Evolutionary conservation across 139 green algal species (phyloP).

Genomic region (Dunaliella primolecta): DNA sequence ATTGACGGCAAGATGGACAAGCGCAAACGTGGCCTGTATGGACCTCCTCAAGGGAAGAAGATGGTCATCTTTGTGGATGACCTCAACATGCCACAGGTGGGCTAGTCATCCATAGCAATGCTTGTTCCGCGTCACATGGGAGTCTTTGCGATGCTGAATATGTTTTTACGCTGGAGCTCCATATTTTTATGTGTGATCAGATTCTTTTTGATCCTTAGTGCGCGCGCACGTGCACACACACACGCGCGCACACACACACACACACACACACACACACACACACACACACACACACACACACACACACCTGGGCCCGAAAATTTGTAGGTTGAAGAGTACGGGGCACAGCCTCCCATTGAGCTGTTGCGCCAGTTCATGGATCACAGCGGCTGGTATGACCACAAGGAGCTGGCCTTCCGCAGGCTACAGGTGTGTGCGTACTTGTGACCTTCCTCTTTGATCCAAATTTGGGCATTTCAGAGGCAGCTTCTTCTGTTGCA

Average conservation of each 20-base stretch:
- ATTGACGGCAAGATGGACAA: slow-evolving; percentile 65
- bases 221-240: no score
- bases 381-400: slow-evolving; percentile 62
- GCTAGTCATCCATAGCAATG: background rate
- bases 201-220: no score
- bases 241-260: no score
- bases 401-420: slow-evolving; percentile 58
- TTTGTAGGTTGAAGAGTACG: slow-evolving; percentile 62
- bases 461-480: no score
- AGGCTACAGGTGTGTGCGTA: slow-evolving; percentile 28
- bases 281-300: no score
- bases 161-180: no score
- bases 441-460: no score
- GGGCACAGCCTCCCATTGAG: slow-evolving; percentile 74
- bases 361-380: slow-evolving; percentile 76
- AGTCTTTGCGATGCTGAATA: no score
- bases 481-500: no score
- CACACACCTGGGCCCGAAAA: no score
- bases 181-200: no score
- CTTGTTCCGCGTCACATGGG: slow-evolving; percentile 16
- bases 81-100: slow-evolving; percentile 75
- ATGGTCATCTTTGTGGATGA: slow-evolving; percentile 78
- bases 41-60: slow-evolving; percentile 57
- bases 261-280: no score
- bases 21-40: slow-evolving; percentile 63